Conservation (phyloP, 2,329 filamentous ascomycete species). For the Chalaropsis thielavioides region DNA sequence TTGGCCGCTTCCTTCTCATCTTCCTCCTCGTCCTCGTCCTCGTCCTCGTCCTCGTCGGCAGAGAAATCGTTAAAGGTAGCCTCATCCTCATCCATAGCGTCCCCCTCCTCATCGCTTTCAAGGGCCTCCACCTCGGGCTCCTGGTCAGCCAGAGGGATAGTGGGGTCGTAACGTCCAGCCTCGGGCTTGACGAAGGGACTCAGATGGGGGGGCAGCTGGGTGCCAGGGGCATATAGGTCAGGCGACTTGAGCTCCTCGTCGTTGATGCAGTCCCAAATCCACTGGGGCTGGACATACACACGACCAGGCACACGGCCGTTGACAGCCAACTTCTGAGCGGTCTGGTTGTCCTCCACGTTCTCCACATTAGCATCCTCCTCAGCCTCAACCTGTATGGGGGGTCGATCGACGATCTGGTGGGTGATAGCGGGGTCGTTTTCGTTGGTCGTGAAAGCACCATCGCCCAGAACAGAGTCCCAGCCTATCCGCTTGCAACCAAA, state of each 20-base stretch:
- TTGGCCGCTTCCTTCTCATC: slow-evolving; percentile 31
- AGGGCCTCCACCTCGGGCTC: slow-evolving; percentile 76
- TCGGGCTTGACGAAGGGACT: slow-evolving; percentile 88
- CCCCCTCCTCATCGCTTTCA: slow-evolving; percentile 43
- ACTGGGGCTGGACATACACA: slow-evolving; percentile 90
- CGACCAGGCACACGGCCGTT: slow-evolving; percentile 77
- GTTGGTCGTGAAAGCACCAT: slow-evolving; percentile 81
- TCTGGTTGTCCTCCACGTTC: slow-evolving; percentile 46
- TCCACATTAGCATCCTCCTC: slow-evolving; percentile 30
- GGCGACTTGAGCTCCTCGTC: slow-evolving; percentile 75
- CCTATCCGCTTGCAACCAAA: slow-evolving; percentile 94
- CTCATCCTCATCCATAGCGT: slow-evolving; percentile 32
- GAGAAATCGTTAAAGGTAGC: slow-evolving; percentile 31
- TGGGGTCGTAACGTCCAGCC: slow-evolving; percentile 84
- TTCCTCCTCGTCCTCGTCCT: slow-evolving; percentile 34
- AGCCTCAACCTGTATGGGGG: slow-evolving; percentile 49
- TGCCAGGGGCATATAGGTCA: slow-evolving; percentile 79
- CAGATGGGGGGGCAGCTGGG: slow-evolving; percentile 80
- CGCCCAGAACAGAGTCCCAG: slow-evolving; percentile 83
- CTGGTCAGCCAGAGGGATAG: slow-evolving; percentile 69
- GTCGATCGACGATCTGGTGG: slow-evolving; percentile 90
- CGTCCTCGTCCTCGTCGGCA: slow-evolving; percentile 31
- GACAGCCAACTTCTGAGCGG: slow-evolving; percentile 39
- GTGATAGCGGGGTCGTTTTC: slow-evolving; percentile 82
- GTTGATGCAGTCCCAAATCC: slow-evolving; percentile 96